These are phyloP conservation scores for Penicillium sp. DNA, from an alignment of 2,329 filamentous ascomycete species.

Conservation along the genomic window DNA sequence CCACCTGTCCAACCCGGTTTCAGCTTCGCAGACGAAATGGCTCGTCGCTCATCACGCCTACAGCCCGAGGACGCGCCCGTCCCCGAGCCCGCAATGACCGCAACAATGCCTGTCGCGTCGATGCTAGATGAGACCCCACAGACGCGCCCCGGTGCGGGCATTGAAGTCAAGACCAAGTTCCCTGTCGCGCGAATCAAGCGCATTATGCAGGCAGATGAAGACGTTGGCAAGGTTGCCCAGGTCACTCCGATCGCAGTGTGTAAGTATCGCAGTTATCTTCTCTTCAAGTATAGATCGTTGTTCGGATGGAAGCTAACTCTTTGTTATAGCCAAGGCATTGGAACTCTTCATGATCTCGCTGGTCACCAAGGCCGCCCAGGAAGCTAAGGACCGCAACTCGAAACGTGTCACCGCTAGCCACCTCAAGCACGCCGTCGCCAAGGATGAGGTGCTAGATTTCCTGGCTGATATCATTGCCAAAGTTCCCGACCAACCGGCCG, in stretches of 20 bases:
- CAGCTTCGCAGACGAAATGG: constrained; percentile 37
- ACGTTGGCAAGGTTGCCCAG: constrained; percentile 97
- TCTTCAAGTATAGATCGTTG: not conserved
- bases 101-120: constrained; percentile 18
- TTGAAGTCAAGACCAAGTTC: constrained; percentile 91
- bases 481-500: constrained; percentile 64
- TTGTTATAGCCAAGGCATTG: constrained; percentile 72
- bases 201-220: constrained; percentile 99
- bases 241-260: constrained; percentile 92
- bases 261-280: constrained; percentile 40
- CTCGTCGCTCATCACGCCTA: constrained; percentile 42
- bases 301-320: constrained; percentile 19
- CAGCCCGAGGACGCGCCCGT: constrained; percentile 31
- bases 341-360: constrained; percentile 98
- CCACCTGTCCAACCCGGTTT: constrained; percentile 29
- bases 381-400: constrained; percentile 78
- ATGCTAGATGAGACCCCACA: constrained; percentile 22
- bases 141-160: constrained; percentile 48
- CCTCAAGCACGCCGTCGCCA: constrained; percentile 85
- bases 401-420: constrained; percentile 89
- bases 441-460: constrained; percentile 93
- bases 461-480: constrained; percentile 86
- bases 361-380: constrained; percentile 81
- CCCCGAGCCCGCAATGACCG: constrained; percentile 17
- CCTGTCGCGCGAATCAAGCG: constrained; percentile 96